Evolutionary conservation across 305 asterid species (phyloP), one percentile per base, ranked within the genome.

Genomic region (Rubia balearica): DNA sequence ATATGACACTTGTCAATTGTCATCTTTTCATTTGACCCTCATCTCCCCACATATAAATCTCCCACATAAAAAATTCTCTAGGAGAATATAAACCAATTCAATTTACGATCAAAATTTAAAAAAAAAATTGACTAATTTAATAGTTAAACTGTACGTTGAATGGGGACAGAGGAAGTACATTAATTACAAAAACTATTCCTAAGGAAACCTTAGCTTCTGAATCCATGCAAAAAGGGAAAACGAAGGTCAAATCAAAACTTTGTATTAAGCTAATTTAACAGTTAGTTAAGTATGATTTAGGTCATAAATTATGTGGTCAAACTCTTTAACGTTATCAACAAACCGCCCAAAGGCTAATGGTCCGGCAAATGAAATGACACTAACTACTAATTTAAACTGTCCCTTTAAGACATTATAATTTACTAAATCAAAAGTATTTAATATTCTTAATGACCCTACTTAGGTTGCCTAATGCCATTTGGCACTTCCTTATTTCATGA

Each of bases 331-430:
- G 11, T 45, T 43, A 42, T 24, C 68, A 42, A n/a, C 55, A 69
- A 75, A 57, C 77, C 77, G 77, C 19, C 83, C 81, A 72, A 51
- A 57, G 51, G 49, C 24, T 51, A 73, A 16, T 63, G 73, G 81
- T 65, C 84, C 79, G 45, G 17, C 30, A 59, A 16, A 38, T 51
- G 43, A 76, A 71, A 65, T 14, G 46, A 41, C 27, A 65, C 30
- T 65, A 76, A 66, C 71, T 12, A 22, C 3, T 69, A 65, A 69
- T 19, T 19, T 51, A 56, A 19, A 19, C 27, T 56, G 62, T 56
- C 62, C 27, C 62, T 22, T 21, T 56, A 8, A 1, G 1, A 17
- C 22, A 21, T 10, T 11, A 57, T 22, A 21, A 57, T 57, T 57
- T 0, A 57, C 38, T 8, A 21, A 33, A 33, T 33, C 38, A 5